Evolutionary conservation across 2,329 filamentous ascomycete species (phyloP).

Genomic region (Clarireedia hainanense): DNA sequence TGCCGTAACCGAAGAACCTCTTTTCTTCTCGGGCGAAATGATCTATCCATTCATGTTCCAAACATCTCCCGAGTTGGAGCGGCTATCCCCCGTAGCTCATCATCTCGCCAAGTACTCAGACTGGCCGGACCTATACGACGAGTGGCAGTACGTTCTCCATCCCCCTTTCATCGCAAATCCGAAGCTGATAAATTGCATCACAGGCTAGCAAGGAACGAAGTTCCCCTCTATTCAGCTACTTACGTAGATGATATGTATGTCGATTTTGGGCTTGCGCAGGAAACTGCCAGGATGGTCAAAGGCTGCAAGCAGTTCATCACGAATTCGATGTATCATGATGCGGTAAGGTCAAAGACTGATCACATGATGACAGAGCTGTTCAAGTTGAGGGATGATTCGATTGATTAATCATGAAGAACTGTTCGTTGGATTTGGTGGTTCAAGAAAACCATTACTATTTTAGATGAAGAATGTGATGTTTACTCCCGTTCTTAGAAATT

Average conservation of each 20-base stretch:
- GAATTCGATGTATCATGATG: conserved; percentile 83
- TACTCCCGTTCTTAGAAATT: too few relatives aligned
- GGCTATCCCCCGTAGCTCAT: conserved; percentile 61
- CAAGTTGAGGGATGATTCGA: conserved; percentile 60
- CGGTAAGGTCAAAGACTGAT: conserved; percentile 62
- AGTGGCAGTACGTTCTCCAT: conserved; percentile 40
- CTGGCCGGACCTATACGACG: conserved; percentile 74
- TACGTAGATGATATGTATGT: conserved; percentile 93
- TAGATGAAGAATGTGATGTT: too few relatives aligned
- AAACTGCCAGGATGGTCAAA: conserved; percentile 67
- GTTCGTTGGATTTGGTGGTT: background rate
- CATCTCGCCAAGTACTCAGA: conserved; percentile 58
- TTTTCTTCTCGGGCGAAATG: conserved; percentile 91
- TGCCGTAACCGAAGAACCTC: conserved; percentile 38
- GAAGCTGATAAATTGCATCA: background rate
- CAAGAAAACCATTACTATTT: too few relatives aligned
- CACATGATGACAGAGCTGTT: conserved; percentile 74
- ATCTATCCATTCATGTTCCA: conserved; percentile 81
- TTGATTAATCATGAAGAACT: conserved; percentile 37
- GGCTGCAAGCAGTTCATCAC: conserved; percentile 76
- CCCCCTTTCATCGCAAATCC: background rate
- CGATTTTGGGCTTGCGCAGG: conserved; percentile 63
- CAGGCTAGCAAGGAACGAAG: conserved; percentile 60
- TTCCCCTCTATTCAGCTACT: conserved; percentile 78
- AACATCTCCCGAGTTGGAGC: conserved; percentile 66